Evolutionary conservation across 1,139 yeast genomes (phyloP).

Genomic region (Hansenula anomala): DNA sequence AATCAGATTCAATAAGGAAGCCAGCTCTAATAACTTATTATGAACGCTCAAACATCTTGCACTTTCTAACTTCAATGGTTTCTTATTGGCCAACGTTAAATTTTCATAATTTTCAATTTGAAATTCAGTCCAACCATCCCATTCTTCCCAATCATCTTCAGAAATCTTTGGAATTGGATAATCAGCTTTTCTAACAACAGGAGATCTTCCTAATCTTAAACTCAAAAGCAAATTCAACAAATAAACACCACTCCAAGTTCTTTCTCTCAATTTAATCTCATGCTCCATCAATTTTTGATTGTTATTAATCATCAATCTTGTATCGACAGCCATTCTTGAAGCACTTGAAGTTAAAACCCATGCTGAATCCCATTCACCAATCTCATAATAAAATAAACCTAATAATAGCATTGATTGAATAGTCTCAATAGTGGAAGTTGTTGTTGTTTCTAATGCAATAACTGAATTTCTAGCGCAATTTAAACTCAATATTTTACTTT

Average conservation of each 20-base stretch:
- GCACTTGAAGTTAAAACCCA: background rate
- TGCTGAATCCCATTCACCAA: constrained; percentile 1
- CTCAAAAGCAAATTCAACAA: background rate
- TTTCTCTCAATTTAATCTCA: background rate
- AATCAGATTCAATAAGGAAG: background rate
- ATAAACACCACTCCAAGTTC: constrained; percentile 1
- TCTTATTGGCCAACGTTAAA: background rate
- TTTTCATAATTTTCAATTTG: background rate
- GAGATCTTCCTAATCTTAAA: background rate
- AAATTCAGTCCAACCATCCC: background rate
- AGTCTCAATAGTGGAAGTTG: background rate
- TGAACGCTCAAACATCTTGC: constrained; percentile 1
- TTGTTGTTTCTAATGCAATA: background rate
- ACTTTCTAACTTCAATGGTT: background rate
- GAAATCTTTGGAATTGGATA: background rate
- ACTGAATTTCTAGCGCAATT: constrained; percentile 1
- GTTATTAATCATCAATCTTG: background rate
- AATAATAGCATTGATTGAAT: constrained; percentile 1
- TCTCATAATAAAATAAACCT: background rate
- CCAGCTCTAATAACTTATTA: background rate
- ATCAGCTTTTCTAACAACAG: background rate
- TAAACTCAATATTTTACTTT: background rate
- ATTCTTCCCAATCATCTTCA: constrained; percentile 1
- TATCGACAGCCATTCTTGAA: constrained; percentile 1
- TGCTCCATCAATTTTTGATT: background rate